These are phyloP conservation scores for Astragalus membranaceus DNA, from an alignment of 306 rosid species.

Conservation along the genomic window DNA sequence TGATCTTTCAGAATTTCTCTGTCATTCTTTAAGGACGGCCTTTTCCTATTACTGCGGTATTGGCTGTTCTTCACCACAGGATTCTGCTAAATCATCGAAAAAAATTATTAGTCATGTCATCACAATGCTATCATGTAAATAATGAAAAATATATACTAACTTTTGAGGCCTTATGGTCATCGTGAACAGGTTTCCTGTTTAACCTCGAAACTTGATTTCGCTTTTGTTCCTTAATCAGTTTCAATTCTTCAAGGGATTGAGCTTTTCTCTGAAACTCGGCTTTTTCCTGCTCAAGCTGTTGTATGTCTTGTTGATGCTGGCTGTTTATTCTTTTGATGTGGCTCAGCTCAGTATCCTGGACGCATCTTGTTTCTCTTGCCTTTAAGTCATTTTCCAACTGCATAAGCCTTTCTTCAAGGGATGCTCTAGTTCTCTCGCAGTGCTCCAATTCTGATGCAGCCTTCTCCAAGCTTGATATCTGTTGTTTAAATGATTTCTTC, in stretches of 20 bases:
- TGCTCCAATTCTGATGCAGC: conserved; percentile 39
- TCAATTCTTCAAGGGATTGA: conserved; percentile 42
- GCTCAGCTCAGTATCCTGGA: conserved; percentile 32
- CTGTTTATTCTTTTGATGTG: conserved; percentile 33
- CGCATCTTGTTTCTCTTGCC: conserved; percentile 30
- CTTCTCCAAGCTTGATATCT: conserved; percentile 39
- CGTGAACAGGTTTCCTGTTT: conserved; percentile 43
- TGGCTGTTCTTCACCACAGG: conserved; percentile 49
- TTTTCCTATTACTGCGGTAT: conserved; percentile 46
- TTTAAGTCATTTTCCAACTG: conserved; percentile 41
- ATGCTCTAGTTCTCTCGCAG: conserved; percentile 30
- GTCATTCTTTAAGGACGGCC: conserved; percentile 40
- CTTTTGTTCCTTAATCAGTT: conserved; percentile 41
- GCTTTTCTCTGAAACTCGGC: conserved; percentile 26
- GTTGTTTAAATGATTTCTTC: conserved; percentile 26
- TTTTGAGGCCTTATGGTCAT: conserved; percentile 49
- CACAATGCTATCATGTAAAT: conserved; percentile 17
- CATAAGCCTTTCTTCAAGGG: conserved; percentile 48
- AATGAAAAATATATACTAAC: conserved; percentile 37
- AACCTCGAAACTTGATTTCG: conserved; percentile 29
- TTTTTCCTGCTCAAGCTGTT: conserved; percentile 48
- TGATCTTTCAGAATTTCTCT: conserved; percentile 47
- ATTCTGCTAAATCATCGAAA: conserved; percentile 38
- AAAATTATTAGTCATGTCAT: conserved; percentile 10
- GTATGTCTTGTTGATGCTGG: conserved; percentile 39